Conservation (phyloP, 129 eudicot species). For the Heracleum sosnowskyi region DNA sequence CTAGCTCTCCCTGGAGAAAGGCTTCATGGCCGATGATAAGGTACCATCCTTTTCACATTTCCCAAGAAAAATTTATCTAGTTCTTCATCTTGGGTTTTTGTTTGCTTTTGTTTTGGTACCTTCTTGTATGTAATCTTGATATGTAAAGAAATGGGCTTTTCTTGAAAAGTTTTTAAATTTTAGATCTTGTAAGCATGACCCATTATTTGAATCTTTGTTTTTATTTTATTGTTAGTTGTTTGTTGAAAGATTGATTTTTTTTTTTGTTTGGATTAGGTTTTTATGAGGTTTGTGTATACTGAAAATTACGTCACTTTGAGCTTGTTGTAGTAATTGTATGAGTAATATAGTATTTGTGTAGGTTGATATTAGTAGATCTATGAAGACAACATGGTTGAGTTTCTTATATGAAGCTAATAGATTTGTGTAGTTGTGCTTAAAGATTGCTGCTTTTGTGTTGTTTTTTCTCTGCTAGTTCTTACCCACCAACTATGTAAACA, state of each 20-base stretch:
- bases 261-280: constrained; percentile 10
- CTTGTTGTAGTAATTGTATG: neutral
- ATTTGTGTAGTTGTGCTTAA: neutral
- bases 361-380: constrained; percentile 6
- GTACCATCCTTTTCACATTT: constrained; percentile 15
- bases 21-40: constrained; percentile 50
- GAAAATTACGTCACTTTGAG: neutral
- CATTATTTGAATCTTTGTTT: neutral
- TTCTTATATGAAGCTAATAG: constrained; percentile 1
- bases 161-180: constrained; percentile 17
- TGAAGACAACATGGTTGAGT: neutral
- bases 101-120: neutral
- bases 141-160: constrained; percentile 12
- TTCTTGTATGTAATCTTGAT: constrained; percentile 3
- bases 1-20: neutral
- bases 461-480: neutral
- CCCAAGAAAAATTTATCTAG: neutral
- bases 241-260: neutral
- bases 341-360: neutral
- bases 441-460: neutral
- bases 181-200: constrained; percentile 1
- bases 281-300: constrained; percentile 18
- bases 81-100: neutral
- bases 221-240: neutral
- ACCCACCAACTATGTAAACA: neutral